Evolutionary conservation across 2,329 filamentous ascomycete species (phyloP).

Genomic region (Rutstroemia sp.): DNA sequence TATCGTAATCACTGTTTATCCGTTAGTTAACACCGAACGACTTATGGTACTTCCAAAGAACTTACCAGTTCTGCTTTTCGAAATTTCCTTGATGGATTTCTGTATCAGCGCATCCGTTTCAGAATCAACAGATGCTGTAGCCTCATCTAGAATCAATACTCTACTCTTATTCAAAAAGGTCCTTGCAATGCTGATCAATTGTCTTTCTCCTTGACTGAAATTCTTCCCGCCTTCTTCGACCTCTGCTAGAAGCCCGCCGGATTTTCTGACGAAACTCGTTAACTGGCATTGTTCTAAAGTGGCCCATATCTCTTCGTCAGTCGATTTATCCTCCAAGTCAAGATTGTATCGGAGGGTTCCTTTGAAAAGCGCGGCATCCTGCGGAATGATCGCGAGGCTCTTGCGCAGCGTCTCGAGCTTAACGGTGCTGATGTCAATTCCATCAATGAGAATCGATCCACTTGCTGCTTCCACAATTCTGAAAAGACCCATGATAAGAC

Average conservation of each 20-base stretch:
- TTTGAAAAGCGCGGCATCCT: conserved; percentile 74
- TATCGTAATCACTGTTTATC: too few relatives aligned
- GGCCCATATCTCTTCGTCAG: background rate
- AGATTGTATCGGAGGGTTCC: conserved; percentile 80
- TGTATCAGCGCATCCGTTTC: conserved; percentile 30
- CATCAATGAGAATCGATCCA: conserved; percentile 20
- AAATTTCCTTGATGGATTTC: background rate
- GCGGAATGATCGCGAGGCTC: conserved; percentile 22
- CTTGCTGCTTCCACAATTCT: conserved; percentile 30
- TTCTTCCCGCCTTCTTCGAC: background rate
- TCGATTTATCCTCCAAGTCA: conserved; percentile 53
- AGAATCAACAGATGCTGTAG: conserved; percentile 37
- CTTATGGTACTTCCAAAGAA: too few relatives aligned
- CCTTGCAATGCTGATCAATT: conserved; percentile 63
- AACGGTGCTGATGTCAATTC: conserved; percentile 25
- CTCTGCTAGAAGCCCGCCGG: too few relatives aligned
- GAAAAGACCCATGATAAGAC: conserved; percentile 5
- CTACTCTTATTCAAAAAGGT: conserved; percentile 61
- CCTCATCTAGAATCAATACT: conserved; percentile 66
- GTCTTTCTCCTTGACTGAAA: conserved; percentile 55
- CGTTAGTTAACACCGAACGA: too few relatives aligned
- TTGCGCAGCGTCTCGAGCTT: conserved; percentile 19
- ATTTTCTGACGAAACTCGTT: background rate
- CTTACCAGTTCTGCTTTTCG: too few relatives aligned
- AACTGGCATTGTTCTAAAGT: background rate